Conservation (phyloP, 2,329 filamentous ascomycete genomes). For the Gaeumannomyces tritici region DNA sequence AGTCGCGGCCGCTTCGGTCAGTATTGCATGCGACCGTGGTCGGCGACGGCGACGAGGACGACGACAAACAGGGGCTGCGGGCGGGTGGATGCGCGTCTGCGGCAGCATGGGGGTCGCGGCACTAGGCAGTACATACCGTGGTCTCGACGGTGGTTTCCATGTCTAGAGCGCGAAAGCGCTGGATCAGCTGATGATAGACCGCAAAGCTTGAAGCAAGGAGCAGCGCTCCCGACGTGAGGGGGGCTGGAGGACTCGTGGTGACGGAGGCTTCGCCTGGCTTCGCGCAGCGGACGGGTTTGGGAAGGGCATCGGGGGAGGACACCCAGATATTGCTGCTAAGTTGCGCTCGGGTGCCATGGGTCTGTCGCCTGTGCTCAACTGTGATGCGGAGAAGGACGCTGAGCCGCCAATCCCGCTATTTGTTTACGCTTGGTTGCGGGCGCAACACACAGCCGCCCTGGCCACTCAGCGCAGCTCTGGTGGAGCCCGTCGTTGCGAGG, state of each 20-base stretch:
- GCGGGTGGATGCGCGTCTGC: neutral
- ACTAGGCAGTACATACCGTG: slow-evolving; percentile 17
- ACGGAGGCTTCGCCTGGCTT: slow-evolving; percentile 5
- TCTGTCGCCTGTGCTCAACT: neutral
- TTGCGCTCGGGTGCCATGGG: neutral
- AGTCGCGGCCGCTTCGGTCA: neutral
- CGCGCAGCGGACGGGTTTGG: neutral
- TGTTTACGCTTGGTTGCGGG: neutral
- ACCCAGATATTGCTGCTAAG: neutral
- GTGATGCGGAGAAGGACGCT: neutral
- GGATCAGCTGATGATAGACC: slow-evolving; percentile 11
- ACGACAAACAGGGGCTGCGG: neutral
- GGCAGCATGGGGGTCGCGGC: neutral
- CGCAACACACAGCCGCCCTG: neutral
- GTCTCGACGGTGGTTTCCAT: slow-evolving; percentile 11
- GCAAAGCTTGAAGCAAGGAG: slow-evolving; percentile 25
- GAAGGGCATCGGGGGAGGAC: neutral
- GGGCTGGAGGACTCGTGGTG: slow-evolving; percentile 18
- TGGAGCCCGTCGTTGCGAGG: neutral
- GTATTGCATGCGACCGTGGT: neutral
- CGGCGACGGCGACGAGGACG: slow-evolving; percentile 1
- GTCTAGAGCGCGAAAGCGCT: slow-evolving; percentile 2
- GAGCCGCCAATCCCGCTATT: neutral
- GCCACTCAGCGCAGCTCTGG: neutral
- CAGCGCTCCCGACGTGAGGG: slow-evolving; percentile 23